Evolutionary conservation across 2,329 filamentous ascomycete genomes (phyloP).

Genomic region (Diaporthe ilicicola): DNA sequence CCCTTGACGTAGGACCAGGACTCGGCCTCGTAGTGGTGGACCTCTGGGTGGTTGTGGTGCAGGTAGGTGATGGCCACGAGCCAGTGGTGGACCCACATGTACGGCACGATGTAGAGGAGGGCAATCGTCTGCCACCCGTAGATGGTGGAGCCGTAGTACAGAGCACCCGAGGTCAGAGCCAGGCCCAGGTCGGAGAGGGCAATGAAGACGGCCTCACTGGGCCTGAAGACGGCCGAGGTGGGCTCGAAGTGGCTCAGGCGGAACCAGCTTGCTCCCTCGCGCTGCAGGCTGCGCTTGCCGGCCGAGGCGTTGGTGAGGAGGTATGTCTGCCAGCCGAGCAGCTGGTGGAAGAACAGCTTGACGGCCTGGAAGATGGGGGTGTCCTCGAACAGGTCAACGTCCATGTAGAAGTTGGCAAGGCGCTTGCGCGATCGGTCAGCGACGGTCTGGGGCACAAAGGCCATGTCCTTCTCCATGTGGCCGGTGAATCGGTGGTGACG

Average conservation of each 20-base stretch:
- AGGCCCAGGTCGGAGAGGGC: constrained; percentile 69
- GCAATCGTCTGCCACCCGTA: constrained; percentile 66
- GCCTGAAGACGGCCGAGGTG: constrained; percentile 67
- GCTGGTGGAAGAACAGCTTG: constrained; percentile 67
- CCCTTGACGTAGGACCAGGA: constrained; percentile 71
- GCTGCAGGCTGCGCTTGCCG: constrained; percentile 58
- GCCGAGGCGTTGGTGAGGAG: constrained; percentile 66
- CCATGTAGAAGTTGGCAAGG: constrained; percentile 51
- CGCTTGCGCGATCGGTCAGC: constrained; percentile 46
- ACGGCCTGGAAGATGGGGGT: constrained; percentile 64
- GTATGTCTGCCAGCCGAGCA: constrained; percentile 72
- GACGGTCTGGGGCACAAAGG: constrained; percentile 64
- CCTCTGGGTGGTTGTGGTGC: constrained; percentile 72
- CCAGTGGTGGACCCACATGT: constrained; percentile 77
- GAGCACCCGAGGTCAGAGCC: constrained; percentile 54
- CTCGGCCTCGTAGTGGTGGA: constrained; percentile 66
- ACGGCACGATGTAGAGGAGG: constrained; percentile 70
- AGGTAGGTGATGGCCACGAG: constrained; percentile 79
- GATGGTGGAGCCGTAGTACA: constrained; percentile 61
- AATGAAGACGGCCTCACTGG: constrained; percentile 64
- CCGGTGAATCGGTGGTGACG: constrained; percentile 75
- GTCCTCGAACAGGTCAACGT: constrained; percentile 68
- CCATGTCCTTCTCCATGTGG: constrained; percentile 74
- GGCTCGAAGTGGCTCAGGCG: constrained; percentile 67
- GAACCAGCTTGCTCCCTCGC: constrained; percentile 50